A percentile compares a stretch with the other conserved stretches of the same genome.
Evolutionary conservation across 257 asterid species (phyloP).

Genomic region (Lycium ferocissimum): DNA sequence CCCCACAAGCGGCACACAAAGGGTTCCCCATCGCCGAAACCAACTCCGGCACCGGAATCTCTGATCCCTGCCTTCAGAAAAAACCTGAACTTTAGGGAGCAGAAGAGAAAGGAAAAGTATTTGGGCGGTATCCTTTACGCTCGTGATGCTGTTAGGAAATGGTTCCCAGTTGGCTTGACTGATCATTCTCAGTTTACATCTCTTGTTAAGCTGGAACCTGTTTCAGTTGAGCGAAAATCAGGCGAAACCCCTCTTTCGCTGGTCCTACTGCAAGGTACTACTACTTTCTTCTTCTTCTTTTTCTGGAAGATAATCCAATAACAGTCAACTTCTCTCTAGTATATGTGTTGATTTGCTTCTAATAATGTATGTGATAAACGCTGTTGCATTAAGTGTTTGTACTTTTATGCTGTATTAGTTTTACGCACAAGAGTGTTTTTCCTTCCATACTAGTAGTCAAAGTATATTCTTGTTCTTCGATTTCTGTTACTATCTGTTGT

Average conservation of each 20-base stretch:
- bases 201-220: constrained; percentile 39
- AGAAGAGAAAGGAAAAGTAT: constrained; percentile 24
- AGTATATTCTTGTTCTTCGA: too few species aligned
- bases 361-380: too few species aligned
- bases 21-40: constrained; percentile 39
- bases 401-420: too few species aligned
- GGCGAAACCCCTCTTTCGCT: constrained; percentile 41
- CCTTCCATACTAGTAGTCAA: too few species aligned
- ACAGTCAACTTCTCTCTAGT: too few species aligned
- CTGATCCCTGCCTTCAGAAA: background rate
- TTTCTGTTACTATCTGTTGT: too few species aligned
- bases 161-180: constrained; percentile 59
- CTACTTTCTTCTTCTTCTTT: too few species aligned
- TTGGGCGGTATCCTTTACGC: constrained; percentile 33
- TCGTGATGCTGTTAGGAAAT: constrained; percentile 41
- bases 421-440: too few species aligned
- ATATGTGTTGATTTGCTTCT: too few species aligned
- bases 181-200: constrained; percentile 29
- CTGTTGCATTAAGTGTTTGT: too few species aligned
- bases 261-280: constrained; percentile 29
- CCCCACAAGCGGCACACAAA: constrained; percentile 53
- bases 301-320: too few species aligned
- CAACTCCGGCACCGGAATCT: background rate
- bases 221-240: constrained; percentile 37
- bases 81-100: background rate